Evolutionary conservation across 1,139 yeast species (phyloP).

Genomic region (Yamadazyma siamensis): DNA sequence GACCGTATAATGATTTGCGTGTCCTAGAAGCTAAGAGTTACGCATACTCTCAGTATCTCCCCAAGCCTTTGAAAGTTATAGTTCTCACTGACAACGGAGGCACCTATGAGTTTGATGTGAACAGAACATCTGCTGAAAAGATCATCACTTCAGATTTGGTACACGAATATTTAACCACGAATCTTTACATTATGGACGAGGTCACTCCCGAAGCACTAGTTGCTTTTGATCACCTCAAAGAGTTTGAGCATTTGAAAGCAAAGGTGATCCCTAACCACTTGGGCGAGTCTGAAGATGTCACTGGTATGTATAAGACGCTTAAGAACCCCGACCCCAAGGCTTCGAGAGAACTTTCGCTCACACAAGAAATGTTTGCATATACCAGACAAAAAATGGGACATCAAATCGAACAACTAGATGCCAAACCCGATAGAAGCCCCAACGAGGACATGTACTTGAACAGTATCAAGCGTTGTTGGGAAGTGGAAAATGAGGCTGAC

Average conservation of each 20-base stretch:
- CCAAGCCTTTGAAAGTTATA: constrained; percentile 29
- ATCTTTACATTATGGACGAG: constrained; percentile 8
- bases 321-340: constrained; percentile 13
- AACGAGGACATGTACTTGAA: constrained; percentile 23
- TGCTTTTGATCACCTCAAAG: constrained; percentile 19
- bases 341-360: constrained; percentile 18
- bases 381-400: constrained; percentile 15
- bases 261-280: constrained; percentile 19
- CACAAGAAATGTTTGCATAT: constrained; percentile 21
- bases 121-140: constrained; percentile 16
- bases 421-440: constrained; percentile 10
- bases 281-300: constrained; percentile 19
- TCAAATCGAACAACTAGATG: constrained; percentile 19
- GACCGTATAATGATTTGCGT: constrained; percentile 25
- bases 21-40: constrained; percentile 27
- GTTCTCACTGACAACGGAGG: constrained; percentile 24
- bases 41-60: constrained; percentile 24
- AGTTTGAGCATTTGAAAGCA: constrained; percentile 16
- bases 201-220: constrained; percentile 13
- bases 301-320: constrained; percentile 21
- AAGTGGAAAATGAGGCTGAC: constrained; percentile 15
- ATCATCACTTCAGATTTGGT: constrained; percentile 22
- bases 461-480: constrained; percentile 20
- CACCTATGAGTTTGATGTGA: constrained; percentile 31
- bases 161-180: constrained; percentile 16